Base-by-base conservation (phyloP, 2,329 filamentous ascomycete species). In the Dactylellina parvicollis region DNA sequence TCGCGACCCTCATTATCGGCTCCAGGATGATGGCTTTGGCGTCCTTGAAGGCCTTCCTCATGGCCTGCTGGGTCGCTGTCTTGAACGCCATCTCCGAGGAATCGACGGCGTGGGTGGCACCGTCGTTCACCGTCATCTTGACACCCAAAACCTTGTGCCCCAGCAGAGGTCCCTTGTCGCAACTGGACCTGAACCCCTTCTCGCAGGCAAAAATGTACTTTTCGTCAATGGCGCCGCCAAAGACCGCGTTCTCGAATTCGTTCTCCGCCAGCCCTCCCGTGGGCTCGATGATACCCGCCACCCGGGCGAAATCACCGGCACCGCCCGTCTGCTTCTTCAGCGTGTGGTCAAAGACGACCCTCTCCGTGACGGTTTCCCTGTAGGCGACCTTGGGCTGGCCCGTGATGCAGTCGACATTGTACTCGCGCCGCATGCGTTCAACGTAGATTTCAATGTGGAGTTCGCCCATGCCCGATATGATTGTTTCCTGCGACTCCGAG, bases 401-500 rank as follows among this genome's bases (percentile, higher is more conserved):
- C n/a, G 93, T 97, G 78, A 91, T 86, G 81, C 94, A 96, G 76
- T 97, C 95, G 60, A 96, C 93, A 80, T 91, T 92, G 86, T 99
- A 99, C 83, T 99, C 95, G 79, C 95, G 90, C 78, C 91, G 90
- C 84, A 99, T 93, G 77, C 95, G 92, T 84, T 99, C 95, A 55
- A 99, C 89, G 81, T 99, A 99, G 79, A 99, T 96, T 79, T 96
- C 93, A 26, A 99, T 85, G 82, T 99, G 95, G 77, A 99, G 82
- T 82, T 99, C 95, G 77, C 95, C 95, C 95, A 99, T 99, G 72
- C 95, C 95, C 42, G 91, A 96, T 79, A 99, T 98, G 79, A 99
- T 96, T 50, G 94, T 98, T 84, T 99, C 92, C 80, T 96, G 90
- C 76, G 90, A 94, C 83, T 99, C 95, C 14, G 87, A 82, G 79